These are phyloP conservation scores for Fragilaria crotonensis DNA, from an alignment of 108 stramenopile species.

Conservation along the genomic window DNA sequence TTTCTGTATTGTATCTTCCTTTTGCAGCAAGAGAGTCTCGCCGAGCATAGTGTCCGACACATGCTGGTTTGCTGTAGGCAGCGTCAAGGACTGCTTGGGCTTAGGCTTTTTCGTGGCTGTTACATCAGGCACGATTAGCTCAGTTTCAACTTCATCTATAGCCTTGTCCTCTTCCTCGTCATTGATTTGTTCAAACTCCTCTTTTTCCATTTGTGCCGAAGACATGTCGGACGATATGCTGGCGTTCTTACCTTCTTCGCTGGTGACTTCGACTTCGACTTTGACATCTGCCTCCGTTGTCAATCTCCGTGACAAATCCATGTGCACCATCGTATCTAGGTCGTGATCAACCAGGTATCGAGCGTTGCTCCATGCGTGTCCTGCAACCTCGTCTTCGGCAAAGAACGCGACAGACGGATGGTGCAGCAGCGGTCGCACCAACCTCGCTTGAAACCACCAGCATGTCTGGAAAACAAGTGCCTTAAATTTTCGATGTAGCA, in stretches of 20 bases:
- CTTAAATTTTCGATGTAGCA: background rate
- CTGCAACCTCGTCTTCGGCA: slow-evolving; percentile 32
- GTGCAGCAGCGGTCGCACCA: background rate
- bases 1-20: slow-evolving; percentile 16
- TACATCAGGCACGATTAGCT: slow-evolving; percentile 8
- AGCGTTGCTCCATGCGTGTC: slow-evolving; percentile 25
- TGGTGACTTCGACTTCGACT: no score
- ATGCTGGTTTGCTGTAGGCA: slow-evolving; percentile 51
- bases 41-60: slow-evolving; percentile 47
- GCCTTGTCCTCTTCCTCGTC: background rate
- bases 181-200: background rate
- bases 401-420: slow-evolving; percentile 1
- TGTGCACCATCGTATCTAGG: background rate
- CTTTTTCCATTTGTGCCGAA: background rate
- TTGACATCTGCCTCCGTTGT: background rate
- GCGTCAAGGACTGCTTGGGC: slow-evolving; percentile 36
- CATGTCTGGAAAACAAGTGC: background rate
- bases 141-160: background rate
- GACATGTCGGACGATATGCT: background rate
- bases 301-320: background rate
- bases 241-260: no score
- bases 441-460: background rate
- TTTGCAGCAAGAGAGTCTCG: slow-evolving; percentile 57
- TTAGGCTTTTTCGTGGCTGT: no score
- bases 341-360: slow-evolving; percentile 13